Percentiles rank a stretch among this genome's conserved stretches.
These are phyloP conservation scores for Adenanthera pavonina DNA, from an alignment of 306 rosid species.

Conservation along the genomic window DNA sequence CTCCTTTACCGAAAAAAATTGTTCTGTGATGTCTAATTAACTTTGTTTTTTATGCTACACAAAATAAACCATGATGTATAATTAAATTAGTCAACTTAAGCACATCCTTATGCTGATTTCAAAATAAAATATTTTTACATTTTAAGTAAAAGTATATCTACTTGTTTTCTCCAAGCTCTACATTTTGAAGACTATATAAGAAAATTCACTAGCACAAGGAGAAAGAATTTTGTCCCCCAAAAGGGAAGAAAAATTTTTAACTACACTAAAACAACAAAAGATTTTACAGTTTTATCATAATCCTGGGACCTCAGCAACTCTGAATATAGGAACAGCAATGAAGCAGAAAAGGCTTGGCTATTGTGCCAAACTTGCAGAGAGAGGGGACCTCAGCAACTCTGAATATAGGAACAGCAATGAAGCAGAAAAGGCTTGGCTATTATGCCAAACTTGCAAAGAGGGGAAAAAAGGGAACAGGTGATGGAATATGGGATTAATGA, in stretches of 20 bases:
- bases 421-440: conserved; percentile 23
- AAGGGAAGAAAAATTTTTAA: neutral
- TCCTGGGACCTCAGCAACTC: neutral
- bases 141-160: conserved; percentile 5
- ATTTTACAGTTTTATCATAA: neutral
- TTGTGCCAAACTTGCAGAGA: conserved; percentile 26
- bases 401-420: conserved; percentile 21
- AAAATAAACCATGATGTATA: conserved; percentile 29
- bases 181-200: neutral
- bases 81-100: conserved; percentile 22
- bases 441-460: conserved; percentile 18
- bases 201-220: conserved; percentile 15
- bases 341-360: conserved; percentile 21
- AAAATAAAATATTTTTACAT: neutral
- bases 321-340: conserved; percentile 12
- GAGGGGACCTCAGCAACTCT: too few species aligned
- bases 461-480: neutral
- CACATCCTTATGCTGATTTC: conserved; percentile 19
- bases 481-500: too few species aligned
- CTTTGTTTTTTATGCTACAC: neutral
- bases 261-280: conserved; percentile 17
- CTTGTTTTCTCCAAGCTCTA: conserved; percentile 26
- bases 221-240: too few species aligned
- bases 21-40: conserved; percentile 13
- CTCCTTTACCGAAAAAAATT: conserved; percentile 6